These are phyloP conservation scores for Malus fusca DNA, from an alignment of 306 rosid genomes.

Conservation along the genomic window DNA sequence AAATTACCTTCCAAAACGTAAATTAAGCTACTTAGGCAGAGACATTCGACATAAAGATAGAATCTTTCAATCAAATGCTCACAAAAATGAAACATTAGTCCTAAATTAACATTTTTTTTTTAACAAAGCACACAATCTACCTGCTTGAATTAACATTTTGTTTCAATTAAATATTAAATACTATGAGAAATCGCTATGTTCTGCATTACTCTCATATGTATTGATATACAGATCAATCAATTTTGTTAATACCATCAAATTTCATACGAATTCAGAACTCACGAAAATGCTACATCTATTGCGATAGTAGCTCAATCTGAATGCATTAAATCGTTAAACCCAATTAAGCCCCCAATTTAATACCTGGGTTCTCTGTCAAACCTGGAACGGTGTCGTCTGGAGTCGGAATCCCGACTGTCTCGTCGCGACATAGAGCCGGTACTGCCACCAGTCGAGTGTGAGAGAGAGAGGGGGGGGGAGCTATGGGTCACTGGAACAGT, in stretches of 20 bases:
- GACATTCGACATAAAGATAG: not conserved
- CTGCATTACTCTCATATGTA: not conserved
- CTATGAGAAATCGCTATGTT: not conserved
- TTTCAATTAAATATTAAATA: not conserved
- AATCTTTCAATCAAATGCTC: not conserved
- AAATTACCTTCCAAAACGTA: not conserved
- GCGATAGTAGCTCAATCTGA: not conserved
- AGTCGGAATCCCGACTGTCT: conserved; percentile 55
- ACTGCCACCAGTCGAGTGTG: too few species aligned
- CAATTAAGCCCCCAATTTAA: not conserved
- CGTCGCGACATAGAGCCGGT: conserved; percentile 54
- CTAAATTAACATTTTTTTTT: too few species aligned
- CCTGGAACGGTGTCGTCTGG: conserved; percentile 62
- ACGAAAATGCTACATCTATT: not conserved
- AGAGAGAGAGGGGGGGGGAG: not conserved
- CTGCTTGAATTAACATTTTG: not conserved
- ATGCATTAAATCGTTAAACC: not conserved
- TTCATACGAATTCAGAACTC: not conserved
- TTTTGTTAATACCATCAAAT: not conserved
- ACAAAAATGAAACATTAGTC: not conserved
- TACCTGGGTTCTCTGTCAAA: conserved; percentile 79
- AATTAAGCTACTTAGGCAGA: not conserved
- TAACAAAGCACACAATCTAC: not conserved
- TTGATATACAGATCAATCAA: not conserved
- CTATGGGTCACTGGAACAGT: not conserved